These are phyloP conservation scores for Blastobotrys apis DNA, from an alignment of 1,139 yeast species.

Conservation along the genomic window DNA sequence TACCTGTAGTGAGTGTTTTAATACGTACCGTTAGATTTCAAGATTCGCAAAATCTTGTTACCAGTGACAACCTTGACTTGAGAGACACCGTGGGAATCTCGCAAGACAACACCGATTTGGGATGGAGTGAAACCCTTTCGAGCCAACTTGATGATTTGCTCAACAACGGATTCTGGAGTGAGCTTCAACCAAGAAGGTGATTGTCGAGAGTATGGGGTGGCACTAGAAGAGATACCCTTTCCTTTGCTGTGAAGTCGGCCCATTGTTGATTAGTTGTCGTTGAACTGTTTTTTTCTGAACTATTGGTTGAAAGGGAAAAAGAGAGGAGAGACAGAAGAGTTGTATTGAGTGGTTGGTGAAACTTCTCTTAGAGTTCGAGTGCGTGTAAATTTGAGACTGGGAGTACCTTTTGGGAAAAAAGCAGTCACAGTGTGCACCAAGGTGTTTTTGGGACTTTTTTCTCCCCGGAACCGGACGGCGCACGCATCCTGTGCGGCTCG, in stretches of 20 bases:
- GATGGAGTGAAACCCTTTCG: constrained; percentile 99
- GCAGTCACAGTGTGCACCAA: too few relatives aligned
- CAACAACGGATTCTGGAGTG: constrained; percentile 91
- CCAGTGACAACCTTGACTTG: constrained; percentile 97
- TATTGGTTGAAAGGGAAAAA: background rate
- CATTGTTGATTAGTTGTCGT: constrained; percentile 39
- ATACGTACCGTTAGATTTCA: constrained; percentile 87
- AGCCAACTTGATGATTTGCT: constrained; percentile 98
- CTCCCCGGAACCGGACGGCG: too few relatives aligned
- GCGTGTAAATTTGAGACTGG: background rate
- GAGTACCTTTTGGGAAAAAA: background rate
- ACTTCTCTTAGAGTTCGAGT: background rate
- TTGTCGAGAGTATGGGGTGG: constrained; percentile 98
- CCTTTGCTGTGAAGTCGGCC: constrained; percentile 72
- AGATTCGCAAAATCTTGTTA: constrained; percentile 98
- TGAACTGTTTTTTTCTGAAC: constrained; percentile 4
- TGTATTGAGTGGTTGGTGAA: constrained; percentile 3
- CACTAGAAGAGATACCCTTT: constrained; percentile 99
- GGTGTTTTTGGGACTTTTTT: too few relatives aligned
- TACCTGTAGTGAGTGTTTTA: too few relatives aligned
- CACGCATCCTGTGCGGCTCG: too few relatives aligned
- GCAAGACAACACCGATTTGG: constrained; percentile 97
- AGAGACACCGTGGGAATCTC: constrained; percentile 99
- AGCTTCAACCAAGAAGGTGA: constrained; percentile 99
- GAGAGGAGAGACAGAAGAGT: too few relatives aligned